Conservation (phyloP, 768 basidiomycete genomes). For the Candolleomyces efflorescens region DNA sequence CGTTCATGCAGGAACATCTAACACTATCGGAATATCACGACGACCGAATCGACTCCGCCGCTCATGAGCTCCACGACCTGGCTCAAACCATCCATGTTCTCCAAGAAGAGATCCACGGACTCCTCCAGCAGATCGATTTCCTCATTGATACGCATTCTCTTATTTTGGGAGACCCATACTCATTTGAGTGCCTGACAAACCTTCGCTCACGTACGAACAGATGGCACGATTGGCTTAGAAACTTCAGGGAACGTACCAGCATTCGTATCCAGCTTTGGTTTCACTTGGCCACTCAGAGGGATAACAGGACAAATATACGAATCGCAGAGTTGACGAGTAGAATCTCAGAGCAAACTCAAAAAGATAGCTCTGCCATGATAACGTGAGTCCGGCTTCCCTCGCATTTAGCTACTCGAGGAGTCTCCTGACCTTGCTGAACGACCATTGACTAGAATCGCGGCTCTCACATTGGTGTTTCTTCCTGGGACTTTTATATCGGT, state of each 20-base stretch:
- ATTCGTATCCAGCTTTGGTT: constrained; percentile 2
- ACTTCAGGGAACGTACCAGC: constrained; percentile 1
- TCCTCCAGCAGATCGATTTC: not conserved
- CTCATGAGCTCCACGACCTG: not conserved
- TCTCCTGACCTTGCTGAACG: not conserved
- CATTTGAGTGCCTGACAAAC: not conserved
- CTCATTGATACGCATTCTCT: not conserved
- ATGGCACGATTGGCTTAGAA: not conserved
- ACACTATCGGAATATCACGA: not conserved
- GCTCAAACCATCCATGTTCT: not conserved
- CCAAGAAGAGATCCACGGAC: not conserved
- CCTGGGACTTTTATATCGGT: constrained; percentile 4
- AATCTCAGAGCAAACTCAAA: not conserved
- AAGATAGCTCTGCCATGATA: constrained; percentile 4
- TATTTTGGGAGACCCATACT: not conserved
- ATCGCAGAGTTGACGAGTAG: not conserved
- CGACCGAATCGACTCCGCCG: not conserved
- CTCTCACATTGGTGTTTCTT: constrained; percentile 1
- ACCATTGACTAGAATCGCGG: not conserved
- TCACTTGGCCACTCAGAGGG: constrained; percentile 1
- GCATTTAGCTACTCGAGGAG: not conserved
- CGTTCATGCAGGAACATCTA: not conserved
- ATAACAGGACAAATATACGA: not conserved
- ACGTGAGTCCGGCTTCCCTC: not conserved
- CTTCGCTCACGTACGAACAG: not conserved